Conservation (phyloP, 192 early-diverging fungal genomes). For the Linnemannia exigua region DNA sequence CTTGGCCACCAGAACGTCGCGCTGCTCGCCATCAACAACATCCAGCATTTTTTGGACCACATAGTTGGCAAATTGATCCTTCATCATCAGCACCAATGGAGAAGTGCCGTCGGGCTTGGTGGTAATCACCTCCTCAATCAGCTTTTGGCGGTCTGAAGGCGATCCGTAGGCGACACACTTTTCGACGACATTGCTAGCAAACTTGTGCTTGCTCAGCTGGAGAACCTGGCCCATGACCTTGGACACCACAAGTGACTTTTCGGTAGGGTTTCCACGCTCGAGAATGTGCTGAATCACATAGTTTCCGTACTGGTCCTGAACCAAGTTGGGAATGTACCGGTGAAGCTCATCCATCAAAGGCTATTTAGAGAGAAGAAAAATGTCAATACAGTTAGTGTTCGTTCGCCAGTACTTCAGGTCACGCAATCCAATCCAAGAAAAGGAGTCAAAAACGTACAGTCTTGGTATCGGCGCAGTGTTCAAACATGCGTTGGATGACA, state of each 20-base stretch:
- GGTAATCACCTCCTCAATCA: constrained; percentile 93
- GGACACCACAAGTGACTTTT: constrained; percentile 87
- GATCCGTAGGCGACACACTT: constrained; percentile 96
- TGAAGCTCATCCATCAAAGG: constrained; percentile 94
- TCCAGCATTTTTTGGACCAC: constrained; percentile 99
- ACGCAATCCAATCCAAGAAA: background rate
- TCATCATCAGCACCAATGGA: constrained; percentile 96
- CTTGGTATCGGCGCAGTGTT: constrained; percentile 92
- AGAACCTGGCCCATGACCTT: constrained; percentile 94
- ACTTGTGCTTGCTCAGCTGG: constrained; percentile 96
- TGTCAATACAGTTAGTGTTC: too few species aligned
- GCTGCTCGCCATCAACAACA: constrained; percentile 91
- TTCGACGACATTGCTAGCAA: constrained; percentile 98
- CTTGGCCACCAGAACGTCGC: constrained; percentile 84
- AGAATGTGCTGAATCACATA: constrained; percentile 98
- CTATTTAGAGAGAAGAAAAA: constrained; percentile 39
- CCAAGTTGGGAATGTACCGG: constrained; percentile 87
- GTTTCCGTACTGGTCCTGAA: constrained; percentile 99
- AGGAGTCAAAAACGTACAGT: constrained; percentile 55
- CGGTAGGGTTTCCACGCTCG: constrained; percentile 89
- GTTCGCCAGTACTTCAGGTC: too few species aligned
- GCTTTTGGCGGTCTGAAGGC: constrained; percentile 80
- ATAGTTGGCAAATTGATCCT: constrained; percentile 99
- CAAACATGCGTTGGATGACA: constrained; percentile 98
- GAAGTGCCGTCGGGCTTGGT: constrained; percentile 75